phyloP scores from a whole-genome alignment of 225 moss, liverwort and hornwort species.

The Pleurozium schreberi region DNA sequence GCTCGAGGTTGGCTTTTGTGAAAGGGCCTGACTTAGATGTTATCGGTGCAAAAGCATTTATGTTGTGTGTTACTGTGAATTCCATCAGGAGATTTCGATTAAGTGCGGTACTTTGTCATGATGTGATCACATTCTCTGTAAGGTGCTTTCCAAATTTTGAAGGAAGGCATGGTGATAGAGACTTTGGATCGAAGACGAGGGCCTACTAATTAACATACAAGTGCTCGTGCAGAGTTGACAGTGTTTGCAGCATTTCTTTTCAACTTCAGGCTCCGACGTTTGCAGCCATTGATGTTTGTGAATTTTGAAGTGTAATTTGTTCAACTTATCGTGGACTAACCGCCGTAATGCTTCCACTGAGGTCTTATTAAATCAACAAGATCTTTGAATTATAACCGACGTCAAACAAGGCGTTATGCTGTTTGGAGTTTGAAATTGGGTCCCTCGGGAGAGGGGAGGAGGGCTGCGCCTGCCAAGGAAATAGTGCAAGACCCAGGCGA shows the following conservation, averaged over 20 bases:
- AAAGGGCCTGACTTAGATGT: background rate
- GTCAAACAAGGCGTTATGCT: fast-evolving
- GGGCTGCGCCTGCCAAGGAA: background rate
- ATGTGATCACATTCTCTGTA: background rate
- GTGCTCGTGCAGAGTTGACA: background rate
- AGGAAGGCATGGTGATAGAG: background rate
- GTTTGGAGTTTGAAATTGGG: background rate
- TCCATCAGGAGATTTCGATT: background rate
- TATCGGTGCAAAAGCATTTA: background rate
- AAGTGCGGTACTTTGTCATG: background rate
- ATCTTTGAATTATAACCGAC: fast-evolving
- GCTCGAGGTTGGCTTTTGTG: background rate
- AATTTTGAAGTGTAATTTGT: background rate
- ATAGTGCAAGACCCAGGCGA: background rate
- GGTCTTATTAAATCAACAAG: no score
- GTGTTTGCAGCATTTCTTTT: background rate
- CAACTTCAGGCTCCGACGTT: background rate
- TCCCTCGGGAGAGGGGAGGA: no score
- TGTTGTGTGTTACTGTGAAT: no score
- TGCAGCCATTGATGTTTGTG: background rate
- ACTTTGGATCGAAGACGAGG: background rate
- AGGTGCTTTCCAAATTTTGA: background rate
- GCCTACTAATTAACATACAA: background rate
- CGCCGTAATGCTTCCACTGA: fast-evolving
- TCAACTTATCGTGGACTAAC: background rate